Percentiles rank a stretch among this genome's conserved stretches.
Conservation (phyloP, 345 rosid species). For the Schrenkiella parvula region DNA sequence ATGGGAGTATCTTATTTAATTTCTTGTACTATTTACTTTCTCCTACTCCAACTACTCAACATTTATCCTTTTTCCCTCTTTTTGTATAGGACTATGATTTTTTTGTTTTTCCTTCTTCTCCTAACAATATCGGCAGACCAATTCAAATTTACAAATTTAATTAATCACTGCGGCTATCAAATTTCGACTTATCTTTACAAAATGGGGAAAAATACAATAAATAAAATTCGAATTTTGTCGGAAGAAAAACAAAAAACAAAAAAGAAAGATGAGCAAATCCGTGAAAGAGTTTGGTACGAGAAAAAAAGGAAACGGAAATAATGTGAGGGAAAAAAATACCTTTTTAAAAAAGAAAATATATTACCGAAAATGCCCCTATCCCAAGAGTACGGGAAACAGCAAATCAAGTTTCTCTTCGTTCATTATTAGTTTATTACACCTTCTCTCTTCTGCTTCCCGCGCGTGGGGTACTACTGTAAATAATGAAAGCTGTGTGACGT, state of each 20-base stretch:
- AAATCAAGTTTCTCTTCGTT: slow-evolving; percentile 27
- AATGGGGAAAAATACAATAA: background rate
- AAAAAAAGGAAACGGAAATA: slow-evolving; percentile 60
- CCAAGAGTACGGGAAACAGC: slow-evolving; percentile 71
- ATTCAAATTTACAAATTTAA: background rate
- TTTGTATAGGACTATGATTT: background rate
- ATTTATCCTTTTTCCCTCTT: background rate
- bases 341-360: slow-evolving; percentile 30
- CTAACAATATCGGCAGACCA: background rate
- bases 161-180: background rate
- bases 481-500: too few relatives aligned
- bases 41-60: slow-evolving; percentile 11
- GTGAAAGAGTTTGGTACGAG: slow-evolving; percentile 33
- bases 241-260: background rate
- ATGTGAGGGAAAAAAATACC: slow-evolving; percentile 34
- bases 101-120: background rate
- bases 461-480: too few relatives aligned
- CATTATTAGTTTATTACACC: slow-evolving; percentile 10
- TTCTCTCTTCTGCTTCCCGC: slow-evolving; percentile 16
- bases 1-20: slow-evolving; percentile 18
- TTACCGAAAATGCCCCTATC: slow-evolving; percentile 63
- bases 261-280: slow-evolving; percentile 5
- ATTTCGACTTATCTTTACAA: background rate
- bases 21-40: slow-evolving; percentile 7
- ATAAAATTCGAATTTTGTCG: too few relatives aligned